Evolutionary conservation across 805 yeast genomes (phyloP).

Genomic region (Alloascoidea africana): DNA sequence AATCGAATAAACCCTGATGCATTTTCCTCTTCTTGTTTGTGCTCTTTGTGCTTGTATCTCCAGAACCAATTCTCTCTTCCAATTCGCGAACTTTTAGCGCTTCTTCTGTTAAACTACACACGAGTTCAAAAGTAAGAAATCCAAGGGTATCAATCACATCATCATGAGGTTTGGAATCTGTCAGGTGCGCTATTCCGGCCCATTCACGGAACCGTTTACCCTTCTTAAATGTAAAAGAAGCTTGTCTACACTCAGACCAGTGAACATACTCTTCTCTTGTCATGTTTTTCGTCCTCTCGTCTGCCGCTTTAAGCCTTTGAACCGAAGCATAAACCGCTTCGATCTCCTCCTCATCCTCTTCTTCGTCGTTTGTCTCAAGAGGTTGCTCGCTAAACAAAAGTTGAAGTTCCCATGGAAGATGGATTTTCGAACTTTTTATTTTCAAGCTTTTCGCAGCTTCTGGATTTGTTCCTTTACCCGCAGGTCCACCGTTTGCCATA

Average conservation of each 20-base stretch:
- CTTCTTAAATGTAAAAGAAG: conserved; percentile 88
- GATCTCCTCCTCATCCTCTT: conserved; percentile 74
- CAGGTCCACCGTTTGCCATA: conserved; percentile 25
- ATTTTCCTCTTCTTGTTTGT: conserved; percentile 30
- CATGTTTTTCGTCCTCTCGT: conserved; percentile 86
- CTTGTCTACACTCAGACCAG: conserved; percentile 98
- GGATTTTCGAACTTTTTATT: conserved; percentile 60
- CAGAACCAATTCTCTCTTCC: conserved; percentile 34
- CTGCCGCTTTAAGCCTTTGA: conserved; percentile 81
- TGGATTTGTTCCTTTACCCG: conserved; percentile 19
- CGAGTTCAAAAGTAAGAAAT: conserved; percentile 90
- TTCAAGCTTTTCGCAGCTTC: conserved; percentile 24
- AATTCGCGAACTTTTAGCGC: conserved; percentile 68
- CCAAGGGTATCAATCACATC: conserved; percentile 95
- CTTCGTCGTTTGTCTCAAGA: conserved; percentile 41
- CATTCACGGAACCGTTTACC: conserved; percentile 92
- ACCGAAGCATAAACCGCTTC: conserved; percentile 84
- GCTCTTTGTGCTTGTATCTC: conserved; percentile 16
- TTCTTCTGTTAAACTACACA: conserved; percentile 84
- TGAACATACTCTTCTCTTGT: conserved; percentile 96
- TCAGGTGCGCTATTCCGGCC: conserved; percentile 75
- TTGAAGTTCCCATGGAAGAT: conserved; percentile 90
- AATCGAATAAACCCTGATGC: conserved; percentile 57
- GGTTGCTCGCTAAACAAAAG: conserved; percentile 91
- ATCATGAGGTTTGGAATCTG: conserved; percentile 87